phyloP scores from a whole-genome alignment of 257 asterid species.

The Rauvolfia tetraphylla region DNA sequence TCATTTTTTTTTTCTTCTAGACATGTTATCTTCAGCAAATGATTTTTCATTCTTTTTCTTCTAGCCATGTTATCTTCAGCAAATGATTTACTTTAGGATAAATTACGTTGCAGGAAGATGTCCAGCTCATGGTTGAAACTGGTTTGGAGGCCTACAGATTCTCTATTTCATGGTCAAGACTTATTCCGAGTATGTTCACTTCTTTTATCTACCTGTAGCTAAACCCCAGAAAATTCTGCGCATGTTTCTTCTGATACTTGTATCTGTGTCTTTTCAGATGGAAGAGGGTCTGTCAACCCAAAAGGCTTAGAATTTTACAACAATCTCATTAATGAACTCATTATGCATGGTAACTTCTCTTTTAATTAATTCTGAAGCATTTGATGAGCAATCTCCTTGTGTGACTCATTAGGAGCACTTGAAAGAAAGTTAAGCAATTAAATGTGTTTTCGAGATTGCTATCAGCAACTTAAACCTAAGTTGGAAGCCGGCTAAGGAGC shows the following conservation, averaged over 20 bases:
- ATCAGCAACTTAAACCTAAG: not conserved
- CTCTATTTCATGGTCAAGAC: constrained; percentile 35
- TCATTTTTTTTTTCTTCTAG: no score
- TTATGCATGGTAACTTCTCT: constrained; percentile 29
- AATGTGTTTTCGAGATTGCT: not conserved
- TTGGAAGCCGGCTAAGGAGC: no score
- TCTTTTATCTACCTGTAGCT: not conserved
- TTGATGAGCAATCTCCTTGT: not conserved
- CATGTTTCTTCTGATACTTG: not conserved
- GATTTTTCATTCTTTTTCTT: no score
- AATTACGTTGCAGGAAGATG: constrained; percentile 28
- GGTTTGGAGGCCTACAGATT: constrained; percentile 26
- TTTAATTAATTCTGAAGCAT: not conserved
- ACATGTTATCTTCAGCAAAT: no score
- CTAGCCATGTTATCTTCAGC: no score
- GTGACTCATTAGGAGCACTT: not conserved
- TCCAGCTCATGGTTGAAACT: constrained; percentile 23
- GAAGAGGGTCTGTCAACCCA: not conserved
- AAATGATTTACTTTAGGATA: not conserved
- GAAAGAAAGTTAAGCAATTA: not conserved
- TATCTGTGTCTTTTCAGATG: constrained; percentile 11
- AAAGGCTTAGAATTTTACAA: constrained; percentile 48
- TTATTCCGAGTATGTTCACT: constrained; percentile 24
- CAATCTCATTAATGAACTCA: constrained; percentile 43
- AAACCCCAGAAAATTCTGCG: not conserved